Evolutionary conservation across 371 early-diverging fungal genomes (phyloP), one percentile per base, ranked within the genome.

Genomic region (Blakeslea trispora): DNA sequence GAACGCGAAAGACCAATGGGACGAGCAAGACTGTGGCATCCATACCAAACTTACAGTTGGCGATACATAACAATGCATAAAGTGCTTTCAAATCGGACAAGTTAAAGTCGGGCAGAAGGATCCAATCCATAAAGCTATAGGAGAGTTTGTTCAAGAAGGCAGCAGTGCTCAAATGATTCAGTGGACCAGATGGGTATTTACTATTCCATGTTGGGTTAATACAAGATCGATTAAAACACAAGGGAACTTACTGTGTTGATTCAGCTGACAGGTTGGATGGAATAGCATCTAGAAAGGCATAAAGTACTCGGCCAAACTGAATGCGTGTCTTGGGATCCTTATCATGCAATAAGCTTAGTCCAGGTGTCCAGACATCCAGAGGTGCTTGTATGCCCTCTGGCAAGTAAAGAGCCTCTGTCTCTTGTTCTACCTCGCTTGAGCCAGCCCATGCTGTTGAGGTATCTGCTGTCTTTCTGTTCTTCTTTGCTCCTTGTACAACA

Each of bases 1-100:
- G 85, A n/a, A 87, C 52, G 24, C 78, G 79, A 63, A 89, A 88
- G 0, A 89, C 48, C 1, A 90, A 62, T 14, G 89, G 87, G 0
- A 86, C 59, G 0, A 81, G 71, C 8, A 79, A 59, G 55, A 82
- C 71, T 10, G 88, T 72, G 13, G 84, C 89, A 45, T 84, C 86
- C 14, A 74, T 66, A 37, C 77, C 75, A 59, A 85, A 86, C 5
- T 74, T 73, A 34, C 73, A 64, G n/a, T 81, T 74, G 28, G 83
- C 37, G 0, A 75, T 64, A 22, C 82, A 71, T 5, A 89, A 43
- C 18, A 80, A 68, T 0, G 79, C 70, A 45, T 75, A 81, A 44
- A 90, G 57, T 14, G 74, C 70, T 1, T 79, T 62, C 58, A 80
- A 70, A 55, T 90, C 90, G 1, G 72, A 70, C 0, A 83, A 79